Conservation (phyloP, 176 grass and related monocot species). For the Poa pratensis region DNA sequence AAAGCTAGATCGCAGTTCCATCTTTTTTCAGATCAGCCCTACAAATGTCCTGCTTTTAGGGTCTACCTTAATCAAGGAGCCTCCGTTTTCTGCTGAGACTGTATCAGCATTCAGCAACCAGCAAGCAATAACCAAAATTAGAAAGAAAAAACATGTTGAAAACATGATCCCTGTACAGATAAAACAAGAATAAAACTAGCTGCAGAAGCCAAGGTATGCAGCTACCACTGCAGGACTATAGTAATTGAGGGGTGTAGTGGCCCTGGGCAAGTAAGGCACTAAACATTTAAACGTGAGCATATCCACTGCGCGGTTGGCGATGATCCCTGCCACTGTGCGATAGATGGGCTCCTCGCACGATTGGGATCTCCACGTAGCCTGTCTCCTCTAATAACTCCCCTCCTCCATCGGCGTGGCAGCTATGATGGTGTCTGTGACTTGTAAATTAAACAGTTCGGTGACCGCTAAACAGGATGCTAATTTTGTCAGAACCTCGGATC, state of each 20-base stretch:
- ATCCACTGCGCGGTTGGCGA: conserved; percentile 35
- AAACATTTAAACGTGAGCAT: conserved; percentile 40
- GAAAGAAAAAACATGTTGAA: neutral
- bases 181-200: conserved; percentile 18
- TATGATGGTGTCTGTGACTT: too few species aligned
- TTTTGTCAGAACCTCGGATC: too few species aligned
- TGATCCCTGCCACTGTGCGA: neutral
- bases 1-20: conserved; percentile 20
- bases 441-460: too few species aligned
- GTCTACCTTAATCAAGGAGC: conserved; percentile 8
- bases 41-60: conserved; percentile 12
- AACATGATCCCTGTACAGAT: neutral
- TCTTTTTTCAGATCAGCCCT: neutral
- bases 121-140: neutral
- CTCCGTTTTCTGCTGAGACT: neutral
- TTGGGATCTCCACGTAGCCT: conserved; percentile 47
- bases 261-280: conserved; percentile 15
- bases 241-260: neutral
- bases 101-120: neutral
- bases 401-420: too few species aligned
- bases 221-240: neutral
- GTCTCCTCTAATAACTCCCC: neutral
- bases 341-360: conserved; percentile 32
- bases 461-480: too few species aligned
- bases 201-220: neutral